phyloP scores from a whole-genome alignment of 1,284 basidiomycete genomes.

The Leccinum huronense region DNA sequence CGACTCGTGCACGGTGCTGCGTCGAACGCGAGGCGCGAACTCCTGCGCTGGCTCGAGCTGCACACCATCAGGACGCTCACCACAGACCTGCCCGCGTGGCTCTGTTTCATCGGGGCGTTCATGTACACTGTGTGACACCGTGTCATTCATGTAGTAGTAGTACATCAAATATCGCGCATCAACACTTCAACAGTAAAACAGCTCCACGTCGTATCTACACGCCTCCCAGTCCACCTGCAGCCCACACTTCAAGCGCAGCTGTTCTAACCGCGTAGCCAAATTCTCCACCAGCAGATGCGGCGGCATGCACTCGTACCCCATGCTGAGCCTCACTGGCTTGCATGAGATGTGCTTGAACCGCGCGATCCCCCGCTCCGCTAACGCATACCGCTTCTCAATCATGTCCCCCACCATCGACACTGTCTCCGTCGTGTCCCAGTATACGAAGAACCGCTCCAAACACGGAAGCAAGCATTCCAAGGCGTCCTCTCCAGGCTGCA shows the following conservation, averaged over 20 bases:
- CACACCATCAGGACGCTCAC: conserved; percentile 9
- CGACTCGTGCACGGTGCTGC: conserved; percentile 6
- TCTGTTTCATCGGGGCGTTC: conserved; percentile 13
- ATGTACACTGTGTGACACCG: conserved; percentile 1
- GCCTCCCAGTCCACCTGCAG: conserved; percentile 28
- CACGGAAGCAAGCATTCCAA: conserved; percentile 23
- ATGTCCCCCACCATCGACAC: conserved; percentile 29
- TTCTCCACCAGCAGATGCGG: conserved; percentile 19
- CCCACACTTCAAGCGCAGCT: conserved; percentile 20
- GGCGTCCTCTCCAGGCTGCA: conserved; percentile 7
- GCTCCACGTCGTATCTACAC: conserved; percentile 27
- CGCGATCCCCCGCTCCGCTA: conserved; percentile 20
- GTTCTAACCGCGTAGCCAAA: conserved; percentile 23
- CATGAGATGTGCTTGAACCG: conserved; percentile 24
- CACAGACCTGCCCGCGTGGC: conserved; percentile 14
- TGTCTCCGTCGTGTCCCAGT: conserved; percentile 30
- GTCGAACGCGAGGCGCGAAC: conserved; percentile 3
- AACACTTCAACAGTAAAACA: conserved; percentile 21
- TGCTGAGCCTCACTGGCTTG: conserved; percentile 21
- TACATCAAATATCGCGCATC: background rate
- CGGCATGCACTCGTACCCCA: conserved; percentile 21
- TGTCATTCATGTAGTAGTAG: background rate
- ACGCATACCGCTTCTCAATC: conserved; percentile 26
- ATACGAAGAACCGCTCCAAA: conserved; percentile 23
- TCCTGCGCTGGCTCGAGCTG: conserved; percentile 7